These are phyloP conservation scores for Aspergillus hiratsukae DNA, from an alignment of 2,329 filamentous ascomycete species.

Conservation along the genomic window DNA sequence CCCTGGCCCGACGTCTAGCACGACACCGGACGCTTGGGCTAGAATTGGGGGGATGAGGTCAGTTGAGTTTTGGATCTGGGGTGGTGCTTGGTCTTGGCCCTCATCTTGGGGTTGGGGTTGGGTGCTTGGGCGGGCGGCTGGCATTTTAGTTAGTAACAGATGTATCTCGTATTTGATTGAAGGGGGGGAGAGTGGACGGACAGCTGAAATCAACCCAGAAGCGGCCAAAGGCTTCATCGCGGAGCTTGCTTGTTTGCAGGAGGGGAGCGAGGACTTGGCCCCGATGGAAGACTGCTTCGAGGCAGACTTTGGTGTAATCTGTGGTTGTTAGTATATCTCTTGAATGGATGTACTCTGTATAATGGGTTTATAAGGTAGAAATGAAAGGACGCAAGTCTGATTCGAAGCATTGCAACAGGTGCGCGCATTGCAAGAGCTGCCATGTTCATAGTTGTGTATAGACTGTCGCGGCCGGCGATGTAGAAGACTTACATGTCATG, in stretches of 20 bases:
- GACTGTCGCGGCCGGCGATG: background rate
- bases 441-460: background rate
- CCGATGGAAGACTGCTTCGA: constrained; percentile 29
- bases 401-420: too few species aligned
- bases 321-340: constrained; percentile 7
- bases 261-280: constrained; percentile 35
- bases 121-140: background rate
- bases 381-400: background rate
- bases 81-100: constrained; percentile 6
- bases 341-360: too few species aligned
- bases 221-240: constrained; percentile 38
- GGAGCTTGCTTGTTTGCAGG: constrained; percentile 25
- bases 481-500: constrained; percentile 23
- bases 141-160: background rate
- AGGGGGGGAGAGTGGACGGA: constrained; percentile 13
- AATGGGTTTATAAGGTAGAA: background rate
- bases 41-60: constrained; percentile 41
- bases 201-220: constrained; percentile 40
- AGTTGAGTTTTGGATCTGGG: constrained; percentile 26
- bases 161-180: background rate
- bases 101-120: constrained; percentile 4
- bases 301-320: constrained; percentile 31
- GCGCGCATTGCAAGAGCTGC: too few species aligned
- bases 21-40: constrained; percentile 36
- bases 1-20: constrained; percentile 51